phyloP scores from a whole-genome alignment of 1,284 basidiomycete genomes.

The Leccinum subrobustum region DNA sequence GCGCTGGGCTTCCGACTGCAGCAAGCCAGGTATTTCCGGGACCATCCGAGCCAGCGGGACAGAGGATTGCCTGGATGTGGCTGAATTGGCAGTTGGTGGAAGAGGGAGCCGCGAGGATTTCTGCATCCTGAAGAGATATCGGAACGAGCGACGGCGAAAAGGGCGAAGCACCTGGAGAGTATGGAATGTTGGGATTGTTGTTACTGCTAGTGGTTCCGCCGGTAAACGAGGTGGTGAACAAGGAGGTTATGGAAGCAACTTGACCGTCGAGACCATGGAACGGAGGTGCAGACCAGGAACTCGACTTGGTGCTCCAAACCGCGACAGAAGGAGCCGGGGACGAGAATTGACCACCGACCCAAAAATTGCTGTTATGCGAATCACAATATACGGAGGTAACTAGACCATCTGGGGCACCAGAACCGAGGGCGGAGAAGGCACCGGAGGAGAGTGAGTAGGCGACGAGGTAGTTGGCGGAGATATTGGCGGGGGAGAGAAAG shows the following conservation, averaged over 20 bases:
- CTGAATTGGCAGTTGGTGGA: slow-evolving; percentile 62
- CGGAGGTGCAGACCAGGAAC: slow-evolving; percentile 73
- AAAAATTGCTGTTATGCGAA: slow-evolving; percentile 63
- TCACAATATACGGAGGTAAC: slow-evolving; percentile 87
- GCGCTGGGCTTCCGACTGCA: slow-evolving; percentile 63
- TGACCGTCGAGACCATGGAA: slow-evolving; percentile 77
- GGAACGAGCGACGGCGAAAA: slow-evolving; percentile 92
- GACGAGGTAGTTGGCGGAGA: slow-evolving; percentile 65
- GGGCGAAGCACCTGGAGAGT: slow-evolving; percentile 75
- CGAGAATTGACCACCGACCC: slow-evolving; percentile 84
- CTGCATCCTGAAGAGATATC: slow-evolving; percentile 66
- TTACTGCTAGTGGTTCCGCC: slow-evolving; percentile 59
- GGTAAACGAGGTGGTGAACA: slow-evolving; percentile 77
- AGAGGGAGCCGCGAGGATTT: slow-evolving; percentile 73
- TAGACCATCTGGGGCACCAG: slow-evolving; percentile 65
- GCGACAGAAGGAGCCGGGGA: slow-evolving; percentile 75
- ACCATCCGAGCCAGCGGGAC: slow-evolving; percentile 79
- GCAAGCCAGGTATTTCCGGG: slow-evolving; percentile 85
- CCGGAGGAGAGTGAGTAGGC: slow-evolving; percentile 65
- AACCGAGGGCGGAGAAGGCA: slow-evolving; percentile 60
- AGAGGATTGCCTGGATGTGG: slow-evolving; percentile 77
- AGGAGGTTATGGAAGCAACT: slow-evolving; percentile 77
- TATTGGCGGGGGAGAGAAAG: slow-evolving; percentile 66
- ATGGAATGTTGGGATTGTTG: slow-evolving; percentile 76
- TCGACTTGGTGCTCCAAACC: slow-evolving; percentile 67